Base-by-base conservation (phyloP, 257 asterid genomes). In the Gentiana macrophylla region DNA sequence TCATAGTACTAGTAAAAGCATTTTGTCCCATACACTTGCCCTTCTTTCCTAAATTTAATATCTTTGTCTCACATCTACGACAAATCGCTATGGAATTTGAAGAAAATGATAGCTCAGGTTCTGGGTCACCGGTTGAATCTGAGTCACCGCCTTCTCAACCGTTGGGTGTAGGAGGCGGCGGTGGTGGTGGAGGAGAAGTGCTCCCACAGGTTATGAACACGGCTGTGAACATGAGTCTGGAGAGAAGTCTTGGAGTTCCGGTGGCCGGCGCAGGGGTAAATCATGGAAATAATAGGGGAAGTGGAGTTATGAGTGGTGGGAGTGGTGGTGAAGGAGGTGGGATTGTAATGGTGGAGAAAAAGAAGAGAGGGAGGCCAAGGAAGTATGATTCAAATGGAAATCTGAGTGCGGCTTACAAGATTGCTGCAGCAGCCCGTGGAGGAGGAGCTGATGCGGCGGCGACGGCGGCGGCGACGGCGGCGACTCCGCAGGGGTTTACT, bases 351-450 rank as follows among this genome's bases (percentile, higher is more conserved):
- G 46, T 54, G 64, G 86, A 61, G 46, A 89, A 81, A 51, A 89
- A 81, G 81, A 89, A 83, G 70, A 78, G 95, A 62, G 97, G 97
- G 38, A 75, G 97, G 57, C 97, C 97, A 2, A 81, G 92, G 62
- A 89, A 89, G 73, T 89, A 79, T 44, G 95, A 89, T 71, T 68
- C 94, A 2, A 84, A 85, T 3, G 97, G 97, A 54, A 89, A 85
- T 74, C 67, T 89, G 49, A 83, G 75, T 47, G 77, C 78, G 54
- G 77, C 84, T 8, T 83, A 71, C 59, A 53, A 70, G 8, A 62
- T 65, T 36, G 62, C 84, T 0, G 73, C 82, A 33, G 43, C 84
- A 34, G 24, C 24, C 24, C 24, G 24, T 24, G 62, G 70, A 50
- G 74, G 62, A 34, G 72, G 63, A 24, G 63, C 33, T 38, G 7